Evolutionary conservation across 495 filamentous ascomycete genomes (phyloP).

Genomic region (Pseudoneurospora amorphoporcata): DNA sequence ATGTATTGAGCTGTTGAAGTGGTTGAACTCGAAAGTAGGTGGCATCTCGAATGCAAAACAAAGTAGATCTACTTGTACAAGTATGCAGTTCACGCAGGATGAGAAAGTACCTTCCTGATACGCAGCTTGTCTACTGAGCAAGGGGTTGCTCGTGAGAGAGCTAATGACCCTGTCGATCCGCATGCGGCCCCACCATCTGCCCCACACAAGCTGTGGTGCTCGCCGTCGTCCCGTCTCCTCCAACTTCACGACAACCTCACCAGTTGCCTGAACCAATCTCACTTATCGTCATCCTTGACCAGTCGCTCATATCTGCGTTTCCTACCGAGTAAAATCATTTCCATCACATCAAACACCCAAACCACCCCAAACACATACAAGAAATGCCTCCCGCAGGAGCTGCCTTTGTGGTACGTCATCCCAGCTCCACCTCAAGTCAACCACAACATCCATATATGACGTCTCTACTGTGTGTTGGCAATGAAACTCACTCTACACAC

Average conservation of each 20-base stretch:
- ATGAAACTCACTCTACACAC: constrained; percentile 5
- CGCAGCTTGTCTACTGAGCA: background rate
- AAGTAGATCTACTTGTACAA: background rate
- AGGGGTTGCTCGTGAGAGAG: background rate
- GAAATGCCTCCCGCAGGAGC: constrained; percentile 14
- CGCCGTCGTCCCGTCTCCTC: background rate
- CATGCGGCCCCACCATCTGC: background rate
- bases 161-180: background rate
- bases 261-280: background rate
- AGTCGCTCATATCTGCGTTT: background rate
- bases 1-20: background rate
- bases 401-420: constrained; percentile 10
- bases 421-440: background rate
- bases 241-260: background rate
- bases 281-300: background rate
- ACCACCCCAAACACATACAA: background rate
- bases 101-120: background rate
- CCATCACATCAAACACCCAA: background rate
- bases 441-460: background rate
- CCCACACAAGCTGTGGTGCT: constrained; percentile 3
- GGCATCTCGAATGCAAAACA: background rate
- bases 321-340: background rate
- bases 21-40: background rate
- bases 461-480: background rate
- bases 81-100: too few species aligned